Conservation (phyloP, 2,329 filamentous ascomycete genomes). For the Phyllosticta paracitricarpa region DNA sequence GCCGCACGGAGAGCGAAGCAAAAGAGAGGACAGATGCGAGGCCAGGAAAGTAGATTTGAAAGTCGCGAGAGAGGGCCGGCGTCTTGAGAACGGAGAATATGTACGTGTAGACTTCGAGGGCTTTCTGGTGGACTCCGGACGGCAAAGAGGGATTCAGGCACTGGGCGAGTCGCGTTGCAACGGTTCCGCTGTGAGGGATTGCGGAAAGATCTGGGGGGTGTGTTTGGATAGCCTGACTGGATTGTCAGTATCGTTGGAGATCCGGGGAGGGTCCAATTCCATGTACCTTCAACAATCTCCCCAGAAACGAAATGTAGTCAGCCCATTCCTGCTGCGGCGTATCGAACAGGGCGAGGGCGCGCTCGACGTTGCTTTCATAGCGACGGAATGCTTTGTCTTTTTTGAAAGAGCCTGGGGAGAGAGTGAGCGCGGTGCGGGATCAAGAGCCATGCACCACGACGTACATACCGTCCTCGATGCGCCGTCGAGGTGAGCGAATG, state of each 20-base stretch:
- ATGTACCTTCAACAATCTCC: slow-evolving; percentile 72
- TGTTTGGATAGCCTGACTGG: slow-evolving; percentile 68
- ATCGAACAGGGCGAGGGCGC: slow-evolving; percentile 82
- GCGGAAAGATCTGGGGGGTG: slow-evolving; percentile 61
- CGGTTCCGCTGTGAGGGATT: slow-evolving; percentile 70
- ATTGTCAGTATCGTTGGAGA: not conserved
- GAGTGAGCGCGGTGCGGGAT: slow-evolving; percentile 3
- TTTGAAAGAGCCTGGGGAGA: slow-evolving; percentile 45
- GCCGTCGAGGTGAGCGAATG: slow-evolving; percentile 66
- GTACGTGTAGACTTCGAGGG: slow-evolving; percentile 84
- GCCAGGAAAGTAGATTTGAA: slow-evolving; percentile 82
- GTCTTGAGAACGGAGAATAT: slow-evolving; percentile 72
- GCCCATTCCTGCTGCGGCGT: slow-evolving; percentile 96
- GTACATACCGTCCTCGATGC: slow-evolving; percentile 62
- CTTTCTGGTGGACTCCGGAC: slow-evolving; percentile 94
- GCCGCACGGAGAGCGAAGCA: slow-evolving; percentile 82
- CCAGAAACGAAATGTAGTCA: slow-evolving; percentile 96
- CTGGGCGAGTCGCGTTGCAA: slow-evolving; percentile 88
- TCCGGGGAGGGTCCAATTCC: not conserved
- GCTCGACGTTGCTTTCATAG: slow-evolving; percentile 81
- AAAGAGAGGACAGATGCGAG: slow-evolving; percentile 85
- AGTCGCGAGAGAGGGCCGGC: slow-evolving; percentile 69
- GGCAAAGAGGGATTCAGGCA: slow-evolving; percentile 88
- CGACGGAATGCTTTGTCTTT: slow-evolving; percentile 66
- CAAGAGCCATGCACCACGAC: slow-evolving; percentile 9